Base-by-base conservation (phyloP, 2,329 filamentous ascomycete species). In the Calonectria pseudoturangicola region DNA sequence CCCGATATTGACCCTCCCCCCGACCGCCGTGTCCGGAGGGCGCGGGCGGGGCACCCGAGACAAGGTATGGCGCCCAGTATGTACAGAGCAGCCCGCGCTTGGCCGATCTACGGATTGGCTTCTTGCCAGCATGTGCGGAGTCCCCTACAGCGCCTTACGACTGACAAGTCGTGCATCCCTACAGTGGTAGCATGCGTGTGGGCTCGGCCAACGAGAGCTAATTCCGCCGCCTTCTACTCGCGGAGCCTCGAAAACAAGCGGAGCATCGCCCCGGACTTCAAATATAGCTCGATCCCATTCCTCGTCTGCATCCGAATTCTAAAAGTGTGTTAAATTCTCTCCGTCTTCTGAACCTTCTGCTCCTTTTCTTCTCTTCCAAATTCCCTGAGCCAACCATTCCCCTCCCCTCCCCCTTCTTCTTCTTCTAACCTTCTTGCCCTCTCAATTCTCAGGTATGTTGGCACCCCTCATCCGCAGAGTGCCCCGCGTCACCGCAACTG, bases 381-480 rank as follows among this genome's bases (percentile, higher is more conserved):
- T 21, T 6, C 13, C 54, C 54, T 58, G n/a, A 58, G 54, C 54
- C 48, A 27, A 51, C 16, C 15, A 51, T 25, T n/a, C 45, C 30
- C 21, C 60, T 9, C 27, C 45, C 54, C 18, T 51, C n/a, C 28
- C 43, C 60, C 21, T 21, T 21, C 21, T 21, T 21, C 21, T 21
- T 36, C n/a, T 50, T 41, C 33, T 39, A 4, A 51, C 21, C 28
- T 45, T 28, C 9, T 16, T 62, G 27, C 33, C n/a, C 33, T 25
- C 28, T 43, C 48, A 33, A 30, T 27, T 47, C 63, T 54, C 66
- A 70, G 64, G 74, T 75, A 81, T 81, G 79, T 73, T 78, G 64
- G 66, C 74, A 43, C 70, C 72, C 70, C 66, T 78, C 36, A 68
- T 68, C 64, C 76, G 77, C 45, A 72, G 73, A 78, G 79, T 76